Evolutionary conservation across 2,329 filamentous ascomycete genomes (phyloP).

Genomic region (Harringtonia lauricola): DNA sequence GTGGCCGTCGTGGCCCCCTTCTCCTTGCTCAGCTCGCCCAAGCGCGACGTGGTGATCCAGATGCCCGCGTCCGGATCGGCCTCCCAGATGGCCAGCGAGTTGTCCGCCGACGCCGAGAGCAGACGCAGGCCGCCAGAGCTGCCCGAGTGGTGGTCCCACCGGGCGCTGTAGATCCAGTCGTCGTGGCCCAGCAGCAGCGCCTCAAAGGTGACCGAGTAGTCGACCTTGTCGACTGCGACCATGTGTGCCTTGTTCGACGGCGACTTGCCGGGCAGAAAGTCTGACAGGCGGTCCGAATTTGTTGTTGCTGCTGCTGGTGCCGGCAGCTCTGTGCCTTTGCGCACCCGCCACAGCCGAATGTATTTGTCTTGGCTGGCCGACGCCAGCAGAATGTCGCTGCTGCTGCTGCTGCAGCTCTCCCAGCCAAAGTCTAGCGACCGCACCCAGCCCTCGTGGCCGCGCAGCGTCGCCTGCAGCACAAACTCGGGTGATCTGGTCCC

Average conservation of each 20-base stretch:
- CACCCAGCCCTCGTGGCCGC: slow-evolving; percentile 92
- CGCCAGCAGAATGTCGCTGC: slow-evolving; percentile 70
- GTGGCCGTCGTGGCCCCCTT: slow-evolving; percentile 96
- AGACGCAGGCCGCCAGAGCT: slow-evolving; percentile 45
- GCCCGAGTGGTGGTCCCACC: slow-evolving; percentile 48
- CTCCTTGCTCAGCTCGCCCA: slow-evolving; percentile 88
- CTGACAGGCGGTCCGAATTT: slow-evolving; percentile 47
- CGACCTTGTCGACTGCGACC: slow-evolving; percentile 45
- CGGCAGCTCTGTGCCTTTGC: slow-evolving; percentile 46
- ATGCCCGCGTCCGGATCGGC: slow-evolving; percentile 74
- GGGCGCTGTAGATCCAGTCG: slow-evolving; percentile 92
- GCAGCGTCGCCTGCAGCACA: slow-evolving; percentile 61
- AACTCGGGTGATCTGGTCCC: slow-evolving; percentile 40
- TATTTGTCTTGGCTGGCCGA: slow-evolving; percentile 98
- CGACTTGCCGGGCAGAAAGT: slow-evolving; percentile 51
- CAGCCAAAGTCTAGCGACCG: slow-evolving; percentile 69
- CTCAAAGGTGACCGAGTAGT: slow-evolving; percentile 83
- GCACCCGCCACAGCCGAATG: slow-evolving; percentile 83
- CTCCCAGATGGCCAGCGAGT: slow-evolving; percentile 89
- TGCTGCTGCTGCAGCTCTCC: slow-evolving; percentile 43
- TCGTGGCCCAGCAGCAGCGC: slow-evolving; percentile 90
- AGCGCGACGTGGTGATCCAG: slow-evolving; percentile 75
- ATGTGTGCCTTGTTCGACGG: slow-evolving; percentile 84
- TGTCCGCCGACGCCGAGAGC: slow-evolving; percentile 87
- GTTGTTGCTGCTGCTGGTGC: slow-evolving; percentile 36